Percentiles rank a stretch among this genome's conserved stretches.
Evolutionary conservation across 257 asterid genomes (phyloP).

Genomic region (Paraleonurus japonicus): DNA sequence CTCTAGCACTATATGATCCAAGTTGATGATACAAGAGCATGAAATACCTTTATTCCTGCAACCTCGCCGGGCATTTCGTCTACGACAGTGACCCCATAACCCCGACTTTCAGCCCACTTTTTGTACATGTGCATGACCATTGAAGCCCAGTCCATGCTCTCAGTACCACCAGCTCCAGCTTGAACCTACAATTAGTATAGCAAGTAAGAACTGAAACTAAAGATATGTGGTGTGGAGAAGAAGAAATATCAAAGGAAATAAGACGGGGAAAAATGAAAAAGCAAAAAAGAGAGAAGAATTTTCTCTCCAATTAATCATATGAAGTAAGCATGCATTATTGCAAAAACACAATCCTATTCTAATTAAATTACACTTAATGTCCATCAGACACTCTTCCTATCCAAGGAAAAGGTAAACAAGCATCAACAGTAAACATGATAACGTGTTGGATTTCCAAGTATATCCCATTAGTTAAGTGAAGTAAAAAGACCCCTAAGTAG

Average conservation of each 20-base stretch:
- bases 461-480: neutral
- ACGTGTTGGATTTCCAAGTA: neutral
- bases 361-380: neutral
- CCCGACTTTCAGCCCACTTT: conserved; percentile 83
- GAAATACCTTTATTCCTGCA: conserved; percentile 95
- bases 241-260: neutral
- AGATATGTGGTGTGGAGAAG: conserved; percentile 5
- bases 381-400: neutral
- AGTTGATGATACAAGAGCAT: conserved; percentile 17
- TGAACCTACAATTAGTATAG: conserved; percentile 58
- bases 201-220: neutral
- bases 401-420: neutral
- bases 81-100: conserved; percentile 70
- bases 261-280: neutral
- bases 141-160: conserved; percentile 99
- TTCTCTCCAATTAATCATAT: neutral
- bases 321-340: conserved; percentile 1
- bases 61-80: conserved; percentile 96
- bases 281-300: too few species aligned
- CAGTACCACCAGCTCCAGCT: conserved; percentile 99
- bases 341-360: neutral
- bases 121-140: conserved; percentile 97
- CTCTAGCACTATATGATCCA: neutral
- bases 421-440: neutral
- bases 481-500: neutral